Conservation (phyloP, 2,329 filamentous ascomycete genomes). For the Ceratocystiopsis sp. region DNA sequence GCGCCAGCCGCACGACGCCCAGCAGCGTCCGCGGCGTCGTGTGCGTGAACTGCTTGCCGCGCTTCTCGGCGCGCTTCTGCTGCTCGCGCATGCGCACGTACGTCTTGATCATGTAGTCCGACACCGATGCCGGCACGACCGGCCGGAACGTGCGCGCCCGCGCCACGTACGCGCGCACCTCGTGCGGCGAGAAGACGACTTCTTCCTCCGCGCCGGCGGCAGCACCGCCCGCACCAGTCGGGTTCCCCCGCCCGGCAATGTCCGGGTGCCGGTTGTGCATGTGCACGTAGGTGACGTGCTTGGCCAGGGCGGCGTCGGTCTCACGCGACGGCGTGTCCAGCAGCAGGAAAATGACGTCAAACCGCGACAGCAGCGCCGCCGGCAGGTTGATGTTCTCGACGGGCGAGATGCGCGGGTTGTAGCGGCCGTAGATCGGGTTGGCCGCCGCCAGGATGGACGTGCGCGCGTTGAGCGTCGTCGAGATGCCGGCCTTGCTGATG, state of each 20-base stretch:
- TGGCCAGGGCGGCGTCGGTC: slow-evolving; percentile 78
- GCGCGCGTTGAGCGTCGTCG: slow-evolving; percentile 74
- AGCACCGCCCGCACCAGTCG: too few species aligned
- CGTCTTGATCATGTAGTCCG: slow-evolving; percentile 92
- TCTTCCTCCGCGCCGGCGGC: slow-evolving; percentile 20
- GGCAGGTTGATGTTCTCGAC: slow-evolving; percentile 99
- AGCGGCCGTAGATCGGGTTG: slow-evolving; percentile 92
- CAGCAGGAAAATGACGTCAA: slow-evolving; percentile 92
- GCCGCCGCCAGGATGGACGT: slow-evolving; percentile 92
- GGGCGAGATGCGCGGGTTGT: slow-evolving; percentile 92
- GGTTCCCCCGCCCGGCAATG: slow-evolving; percentile 22
- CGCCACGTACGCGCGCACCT: slow-evolving; percentile 92
- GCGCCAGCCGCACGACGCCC: slow-evolving; percentile 79
- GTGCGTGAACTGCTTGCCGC: slow-evolving; percentile 84
- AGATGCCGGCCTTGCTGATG: slow-evolving; percentile 59
- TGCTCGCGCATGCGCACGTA: slow-evolving; percentile 90
- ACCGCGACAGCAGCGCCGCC: slow-evolving; percentile 90
- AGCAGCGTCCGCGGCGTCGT: slow-evolving; percentile 87
- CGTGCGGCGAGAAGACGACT: slow-evolving; percentile 77
- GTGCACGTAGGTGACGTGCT: slow-evolving; percentile 91
- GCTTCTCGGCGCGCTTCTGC: slow-evolving; percentile 79
- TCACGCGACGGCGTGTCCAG: slow-evolving; percentile 87
- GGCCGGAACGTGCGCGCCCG: slow-evolving; percentile 82
- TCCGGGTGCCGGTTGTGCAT: slow-evolving; percentile 93
- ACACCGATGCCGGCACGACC: slow-evolving; percentile 65